Conservation (phyloP, 2,329 filamentous ascomycete species). For the Cordyceps sp. region DNA sequence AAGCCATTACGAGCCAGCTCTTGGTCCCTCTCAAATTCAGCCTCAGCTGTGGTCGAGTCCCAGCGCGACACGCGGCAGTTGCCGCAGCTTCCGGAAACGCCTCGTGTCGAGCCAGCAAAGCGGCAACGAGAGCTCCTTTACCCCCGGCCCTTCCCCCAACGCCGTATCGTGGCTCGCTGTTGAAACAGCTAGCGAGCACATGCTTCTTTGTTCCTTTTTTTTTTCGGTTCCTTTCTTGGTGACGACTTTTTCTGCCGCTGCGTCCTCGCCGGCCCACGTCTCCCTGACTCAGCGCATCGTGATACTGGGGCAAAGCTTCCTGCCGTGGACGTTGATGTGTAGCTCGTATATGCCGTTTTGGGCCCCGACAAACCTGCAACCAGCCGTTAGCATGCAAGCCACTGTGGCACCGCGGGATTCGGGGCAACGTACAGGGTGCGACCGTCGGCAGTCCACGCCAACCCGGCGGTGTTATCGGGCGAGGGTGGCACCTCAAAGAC, state of each 20-base stretch:
- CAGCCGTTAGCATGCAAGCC: background rate
- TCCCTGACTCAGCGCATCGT: slow-evolving; percentile 24
- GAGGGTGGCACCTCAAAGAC: slow-evolving; percentile 27
- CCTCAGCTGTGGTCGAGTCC: too few species aligned
- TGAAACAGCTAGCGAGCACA: too few species aligned
- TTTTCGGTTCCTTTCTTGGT: background rate
- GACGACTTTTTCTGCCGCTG: background rate
- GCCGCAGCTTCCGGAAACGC: too few species aligned
- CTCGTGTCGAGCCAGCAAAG: too few species aligned
- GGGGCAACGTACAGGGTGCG: slow-evolving; percentile 41
- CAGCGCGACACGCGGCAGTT: too few species aligned
- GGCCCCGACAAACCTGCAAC: slow-evolving; percentile 39
- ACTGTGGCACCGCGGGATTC: too few species aligned
- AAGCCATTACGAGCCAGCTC: too few species aligned
- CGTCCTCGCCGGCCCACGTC: background rate
- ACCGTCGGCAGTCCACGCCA: slow-evolving; percentile 46
- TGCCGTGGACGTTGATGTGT: slow-evolving; percentile 42
- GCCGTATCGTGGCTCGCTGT: too few species aligned
- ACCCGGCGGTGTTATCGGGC: slow-evolving; percentile 41
- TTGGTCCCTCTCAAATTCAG: too few species aligned
- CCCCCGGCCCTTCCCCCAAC: too few species aligned
- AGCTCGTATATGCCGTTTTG: slow-evolving; percentile 67
- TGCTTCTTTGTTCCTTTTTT: too few species aligned
- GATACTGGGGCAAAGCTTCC: slow-evolving; percentile 42
- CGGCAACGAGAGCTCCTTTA: too few species aligned